These are phyloP conservation scores for Chaetomiaceae sp. DNA, from an alignment of 2,329 filamentous ascomycete species.

Conservation along the genomic window DNA sequence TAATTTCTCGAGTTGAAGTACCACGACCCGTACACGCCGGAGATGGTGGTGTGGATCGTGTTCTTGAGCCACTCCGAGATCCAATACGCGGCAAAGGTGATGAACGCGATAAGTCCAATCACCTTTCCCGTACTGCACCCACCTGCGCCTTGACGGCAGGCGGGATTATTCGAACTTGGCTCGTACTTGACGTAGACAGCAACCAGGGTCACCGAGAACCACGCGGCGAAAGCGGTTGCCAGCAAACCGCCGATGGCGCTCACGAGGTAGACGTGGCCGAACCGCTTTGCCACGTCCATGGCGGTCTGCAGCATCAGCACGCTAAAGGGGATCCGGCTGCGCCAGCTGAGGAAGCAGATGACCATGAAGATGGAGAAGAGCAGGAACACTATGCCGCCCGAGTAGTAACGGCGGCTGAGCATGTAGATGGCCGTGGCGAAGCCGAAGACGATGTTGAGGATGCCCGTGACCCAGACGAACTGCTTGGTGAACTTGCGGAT, in stretches of 20 bases:
- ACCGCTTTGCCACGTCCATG: constrained; percentile 78
- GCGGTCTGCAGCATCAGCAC: constrained; percentile 83
- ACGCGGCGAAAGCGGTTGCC: constrained; percentile 72
- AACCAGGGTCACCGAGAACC: constrained; percentile 82
- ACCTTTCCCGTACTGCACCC: constrained; percentile 72
- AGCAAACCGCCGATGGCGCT: constrained; percentile 77
- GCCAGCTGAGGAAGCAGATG: constrained; percentile 85
- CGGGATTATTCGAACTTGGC: constrained; percentile 52
- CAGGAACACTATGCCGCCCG: constrained; percentile 81
- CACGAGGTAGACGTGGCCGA: constrained; percentile 82
- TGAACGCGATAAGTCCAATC: constrained; percentile 77
- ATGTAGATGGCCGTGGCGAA: constrained; percentile 87
- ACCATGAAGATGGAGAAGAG: constrained; percentile 76
- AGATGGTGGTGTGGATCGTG: constrained; percentile 81
- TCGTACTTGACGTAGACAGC: constrained; percentile 82
- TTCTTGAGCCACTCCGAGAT: constrained; percentile 92
- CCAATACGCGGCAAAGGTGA: constrained; percentile 93
- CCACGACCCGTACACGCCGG: constrained; percentile 88
- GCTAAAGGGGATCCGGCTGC: constrained; percentile 83
- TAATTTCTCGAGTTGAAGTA: constrained; percentile 73
- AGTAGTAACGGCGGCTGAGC: constrained; percentile 70
- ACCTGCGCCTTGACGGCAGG: constrained; percentile 50
- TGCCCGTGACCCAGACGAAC: constrained; percentile 89
- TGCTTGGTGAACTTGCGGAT: constrained; percentile 78
- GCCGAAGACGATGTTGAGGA: constrained; percentile 78